Percentiles rank a stretch among this genome's conserved stretches.
Evolutionary conservation across 352 stramenopile species (phyloP).

Genomic region (Plasmopara halstedii): DNA sequence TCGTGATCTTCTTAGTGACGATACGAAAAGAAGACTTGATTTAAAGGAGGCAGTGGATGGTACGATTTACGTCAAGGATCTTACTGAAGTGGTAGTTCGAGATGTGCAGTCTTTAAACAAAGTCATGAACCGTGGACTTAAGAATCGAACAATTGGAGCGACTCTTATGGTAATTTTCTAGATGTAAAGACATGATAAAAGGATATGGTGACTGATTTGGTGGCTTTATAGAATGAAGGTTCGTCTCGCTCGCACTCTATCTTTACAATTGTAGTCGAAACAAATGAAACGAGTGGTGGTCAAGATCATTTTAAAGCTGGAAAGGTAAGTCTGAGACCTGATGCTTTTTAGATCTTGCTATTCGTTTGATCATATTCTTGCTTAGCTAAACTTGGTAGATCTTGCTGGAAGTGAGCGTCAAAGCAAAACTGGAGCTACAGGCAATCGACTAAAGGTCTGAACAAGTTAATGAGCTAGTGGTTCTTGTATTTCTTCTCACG

Average conservation of each 20-base stretch:
- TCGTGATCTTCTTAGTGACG: conserved; percentile 80
- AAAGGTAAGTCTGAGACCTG: conserved; percentile 34
- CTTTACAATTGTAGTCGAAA: conserved; percentile 80
- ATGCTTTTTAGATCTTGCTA: background rate
- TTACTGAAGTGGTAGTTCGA: conserved; percentile 75
- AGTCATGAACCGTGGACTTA: conserved; percentile 76
- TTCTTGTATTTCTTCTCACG: background rate
- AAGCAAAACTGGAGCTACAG: conserved; percentile 79
- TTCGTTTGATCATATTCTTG: background rate
- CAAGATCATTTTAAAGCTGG: conserved; percentile 78
- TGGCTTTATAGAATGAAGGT: conserved; percentile 54
- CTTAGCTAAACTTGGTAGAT: conserved; percentile 75
- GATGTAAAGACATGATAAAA: background rate
- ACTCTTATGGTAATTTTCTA: conserved; percentile 60
- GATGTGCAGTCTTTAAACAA: conserved; percentile 74
- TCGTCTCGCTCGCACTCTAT: conserved; percentile 82
- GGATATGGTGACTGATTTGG: background rate
- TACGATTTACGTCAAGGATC: conserved; percentile 85
- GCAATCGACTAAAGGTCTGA: conserved; percentile 58
- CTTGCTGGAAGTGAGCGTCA: conserved; percentile 74
- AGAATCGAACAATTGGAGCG: conserved; percentile 72
- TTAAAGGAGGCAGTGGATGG: conserved; percentile 79
- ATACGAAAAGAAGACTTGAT: conserved; percentile 72
- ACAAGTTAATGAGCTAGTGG: background rate
- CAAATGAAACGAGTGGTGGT: conserved; percentile 63